Evolutionary conservation across 202 grass and related monocot species (phyloP).

Genomic region (Elaeis oleifera): DNA sequence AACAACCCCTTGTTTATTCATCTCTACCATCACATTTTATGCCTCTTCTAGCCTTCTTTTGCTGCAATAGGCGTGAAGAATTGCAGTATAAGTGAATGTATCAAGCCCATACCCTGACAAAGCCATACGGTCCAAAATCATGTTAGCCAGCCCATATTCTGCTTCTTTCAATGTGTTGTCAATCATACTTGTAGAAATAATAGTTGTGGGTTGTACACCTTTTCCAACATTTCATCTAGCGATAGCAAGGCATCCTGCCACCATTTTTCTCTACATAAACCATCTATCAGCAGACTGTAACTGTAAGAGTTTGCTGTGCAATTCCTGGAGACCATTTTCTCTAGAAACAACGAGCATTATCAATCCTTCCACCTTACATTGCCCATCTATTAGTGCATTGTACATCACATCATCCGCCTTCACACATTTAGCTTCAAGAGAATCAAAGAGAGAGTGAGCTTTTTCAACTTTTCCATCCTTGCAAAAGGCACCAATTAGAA

Average conservation of each 20-base stretch:
- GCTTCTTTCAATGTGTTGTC: constrained; percentile 43
- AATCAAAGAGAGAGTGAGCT: too few species aligned
- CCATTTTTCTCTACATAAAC: constrained; percentile 38
- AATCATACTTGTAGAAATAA: constrained; percentile 50
- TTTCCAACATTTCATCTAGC: constrained; percentile 43
- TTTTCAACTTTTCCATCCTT: too few species aligned
- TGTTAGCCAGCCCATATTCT: constrained; percentile 36
- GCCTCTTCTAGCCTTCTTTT: constrained; percentile 39
- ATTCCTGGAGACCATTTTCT: constrained; percentile 41
- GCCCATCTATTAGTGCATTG: constrained; percentile 37
- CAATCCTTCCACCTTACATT: constrained; percentile 37
- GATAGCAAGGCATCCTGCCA: constrained; percentile 29
- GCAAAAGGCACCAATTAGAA: constrained; percentile 50
- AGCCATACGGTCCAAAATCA: constrained; percentile 36
- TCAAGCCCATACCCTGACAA: constrained; percentile 36
- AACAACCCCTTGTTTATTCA: constrained; percentile 28
- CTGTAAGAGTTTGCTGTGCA: constrained; percentile 36
- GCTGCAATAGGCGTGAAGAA: constrained; percentile 33
- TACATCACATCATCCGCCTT: too few species aligned
- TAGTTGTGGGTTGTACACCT: constrained; percentile 27
- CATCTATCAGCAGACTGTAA: constrained; percentile 45
- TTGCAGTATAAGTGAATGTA: constrained; percentile 39
- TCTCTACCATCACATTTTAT: constrained; percentile 33
- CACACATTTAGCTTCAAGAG: too few species aligned
- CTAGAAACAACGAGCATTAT: constrained; percentile 31